phyloP scores from a whole-genome alignment of 257 asterid genomes.

The Striga asiatica region DNA sequence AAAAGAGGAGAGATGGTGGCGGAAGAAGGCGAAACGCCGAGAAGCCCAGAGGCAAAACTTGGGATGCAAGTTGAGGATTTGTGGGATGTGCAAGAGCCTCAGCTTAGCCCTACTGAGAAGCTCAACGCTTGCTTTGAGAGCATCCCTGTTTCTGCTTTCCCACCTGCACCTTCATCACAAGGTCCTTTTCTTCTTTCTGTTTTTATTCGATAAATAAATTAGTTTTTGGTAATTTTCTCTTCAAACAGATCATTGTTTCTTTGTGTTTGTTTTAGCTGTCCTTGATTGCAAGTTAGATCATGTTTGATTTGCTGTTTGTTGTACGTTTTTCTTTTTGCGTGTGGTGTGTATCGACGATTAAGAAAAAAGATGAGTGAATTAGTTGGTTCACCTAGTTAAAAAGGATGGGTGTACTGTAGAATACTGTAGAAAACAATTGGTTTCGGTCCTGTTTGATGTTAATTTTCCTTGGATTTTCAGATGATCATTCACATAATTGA shows the following conservation, averaged over 20 bases:
- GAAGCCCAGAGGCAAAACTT: constrained; percentile 94
- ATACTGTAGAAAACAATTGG: not conserved
- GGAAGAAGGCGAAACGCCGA: constrained; percentile 60
- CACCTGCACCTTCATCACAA: constrained; percentile 69
- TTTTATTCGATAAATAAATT: no score
- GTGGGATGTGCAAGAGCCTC: constrained; percentile 88
- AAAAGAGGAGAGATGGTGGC: constrained; percentile 22
- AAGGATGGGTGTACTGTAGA: constrained; percentile 2
- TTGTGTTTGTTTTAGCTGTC: not conserved
- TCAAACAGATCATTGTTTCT: no score
- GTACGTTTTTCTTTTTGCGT: not conserved
- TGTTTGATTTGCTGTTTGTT: not conserved
- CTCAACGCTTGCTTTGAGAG: constrained; percentile 95
- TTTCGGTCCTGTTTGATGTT: not conserved
- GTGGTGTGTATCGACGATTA: not conserved
- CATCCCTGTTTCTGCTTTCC: constrained; percentile 91
- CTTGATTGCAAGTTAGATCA: not conserved
- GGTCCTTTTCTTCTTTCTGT: constrained; percentile 30
- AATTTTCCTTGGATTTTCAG: not conserved
- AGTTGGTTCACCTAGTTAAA: not conserved
- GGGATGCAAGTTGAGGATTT: constrained; percentile 95
- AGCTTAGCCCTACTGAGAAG: constrained; percentile 89
- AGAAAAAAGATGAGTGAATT: not conserved
- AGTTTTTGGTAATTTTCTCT: no score
- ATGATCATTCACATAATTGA: not conserved